These are phyloP conservation scores for Stephania japonica DNA, from an alignment of 164 flowering plant species.

Conservation along the genomic window DNA sequence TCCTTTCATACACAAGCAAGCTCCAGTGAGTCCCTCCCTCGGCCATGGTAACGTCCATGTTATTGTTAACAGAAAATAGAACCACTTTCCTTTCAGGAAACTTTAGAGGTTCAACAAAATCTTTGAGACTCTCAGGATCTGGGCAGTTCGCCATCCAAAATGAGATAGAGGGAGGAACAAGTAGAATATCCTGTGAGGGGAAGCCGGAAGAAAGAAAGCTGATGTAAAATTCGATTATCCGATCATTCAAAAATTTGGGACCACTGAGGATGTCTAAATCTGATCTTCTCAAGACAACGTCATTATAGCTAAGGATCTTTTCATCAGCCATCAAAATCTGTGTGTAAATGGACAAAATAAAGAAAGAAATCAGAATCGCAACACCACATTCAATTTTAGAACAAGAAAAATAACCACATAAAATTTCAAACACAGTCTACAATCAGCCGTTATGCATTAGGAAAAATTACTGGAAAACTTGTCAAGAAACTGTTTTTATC, in stretches of 20 bases:
- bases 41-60: constrained; percentile 45
- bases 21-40: constrained; percentile 95
- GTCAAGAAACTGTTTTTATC: too few species aligned
- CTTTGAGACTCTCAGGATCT: constrained; percentile 34
- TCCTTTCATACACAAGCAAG: constrained; percentile 55
- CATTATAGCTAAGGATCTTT: constrained; percentile 77
- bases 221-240: constrained; percentile 83
- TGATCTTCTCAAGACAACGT: constrained; percentile 67
- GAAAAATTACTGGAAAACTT: too few species aligned
- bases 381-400: neutral
- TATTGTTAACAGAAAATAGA: constrained; percentile 66
- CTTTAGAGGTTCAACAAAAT: constrained; percentile 59
- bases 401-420: neutral
- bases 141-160: constrained; percentile 73
- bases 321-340: constrained; percentile 31
- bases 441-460: too few species aligned
- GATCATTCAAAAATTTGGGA: constrained; percentile 68
- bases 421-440: neutral
- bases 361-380: neutral
- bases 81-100: constrained; percentile 44
- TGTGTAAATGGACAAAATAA: neutral
- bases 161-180: constrained; percentile 73
- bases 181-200: constrained; percentile 41
- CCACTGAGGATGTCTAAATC: constrained; percentile 71
- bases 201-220: constrained; percentile 48